Percentiles rank a stretch among this genome's conserved stretches.
These are phyloP conservation scores for Populus ilicifolia DNA, from an alignment of 345 rosid genomes.

Conservation along the genomic window DNA sequence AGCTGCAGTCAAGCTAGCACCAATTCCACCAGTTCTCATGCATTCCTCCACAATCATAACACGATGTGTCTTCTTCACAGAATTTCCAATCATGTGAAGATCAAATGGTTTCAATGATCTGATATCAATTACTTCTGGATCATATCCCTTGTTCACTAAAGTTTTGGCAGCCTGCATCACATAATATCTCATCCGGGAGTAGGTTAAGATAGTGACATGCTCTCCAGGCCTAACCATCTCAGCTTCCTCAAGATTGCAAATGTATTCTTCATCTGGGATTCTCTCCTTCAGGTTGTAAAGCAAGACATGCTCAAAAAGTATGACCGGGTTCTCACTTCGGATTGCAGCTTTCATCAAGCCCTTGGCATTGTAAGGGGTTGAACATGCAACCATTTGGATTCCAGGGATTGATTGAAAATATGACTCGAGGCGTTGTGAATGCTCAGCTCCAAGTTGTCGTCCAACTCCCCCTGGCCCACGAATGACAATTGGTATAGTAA, in stretches of 20 bases:
- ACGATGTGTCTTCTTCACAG: slow-evolving; percentile 85
- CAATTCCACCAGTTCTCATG: slow-evolving; percentile 96
- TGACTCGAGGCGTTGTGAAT: slow-evolving; percentile 91
- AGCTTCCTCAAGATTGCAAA: slow-evolving; percentile 88
- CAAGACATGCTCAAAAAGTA: slow-evolving; percentile 89
- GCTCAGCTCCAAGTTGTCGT: slow-evolving; percentile 94
- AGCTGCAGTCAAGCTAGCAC: slow-evolving; percentile 88
- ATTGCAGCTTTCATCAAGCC: slow-evolving; percentile 99
- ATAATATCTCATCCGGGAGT: slow-evolving; percentile 94
- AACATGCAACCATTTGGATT: slow-evolving; percentile 99
- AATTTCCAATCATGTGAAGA: slow-evolving; percentile 81
- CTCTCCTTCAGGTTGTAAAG: slow-evolving; percentile 97
- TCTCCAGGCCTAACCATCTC: slow-evolving; percentile 97
- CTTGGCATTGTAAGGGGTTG: slow-evolving; percentile 96
- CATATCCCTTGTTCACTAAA: slow-evolving; percentile 84
- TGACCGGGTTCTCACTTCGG: slow-evolving; percentile 95
- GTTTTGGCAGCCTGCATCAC: slow-evolving; percentile 97
- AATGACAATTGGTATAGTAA: slow-evolving; percentile 76
- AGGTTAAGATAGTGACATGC: slow-evolving; percentile 78
- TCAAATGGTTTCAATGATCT: slow-evolving; percentile 91
- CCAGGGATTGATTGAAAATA: slow-evolving; percentile 98
- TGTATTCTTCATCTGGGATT: slow-evolving; percentile 85
- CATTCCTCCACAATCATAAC: slow-evolving; percentile 94
- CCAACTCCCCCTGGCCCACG: slow-evolving; percentile 99
- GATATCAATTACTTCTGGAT: slow-evolving; percentile 91